A percentile compares a stretch with the other conserved stretches of the same genome.
These are phyloP conservation scores for Lichtheimia corymbifera DNA, from an alignment of 371 early-diverging fungal genomes.

Conservation along the genomic window DNA sequence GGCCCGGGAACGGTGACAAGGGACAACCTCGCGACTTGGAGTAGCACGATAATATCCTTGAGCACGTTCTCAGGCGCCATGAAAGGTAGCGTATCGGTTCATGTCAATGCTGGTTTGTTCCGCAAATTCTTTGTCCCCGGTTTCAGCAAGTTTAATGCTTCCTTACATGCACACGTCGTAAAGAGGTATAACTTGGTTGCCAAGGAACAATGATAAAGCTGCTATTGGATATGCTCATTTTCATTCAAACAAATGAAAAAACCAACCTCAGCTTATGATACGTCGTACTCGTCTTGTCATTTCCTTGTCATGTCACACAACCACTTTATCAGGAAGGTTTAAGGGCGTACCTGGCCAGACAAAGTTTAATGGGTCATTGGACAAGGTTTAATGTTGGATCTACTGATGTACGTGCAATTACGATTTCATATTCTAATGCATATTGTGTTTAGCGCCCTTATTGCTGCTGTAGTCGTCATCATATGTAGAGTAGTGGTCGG, in stretches of 20 bases:
- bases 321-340: neutral
- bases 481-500: too few relatives aligned
- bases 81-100: constrained; percentile 3
- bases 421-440: too few relatives aligned
- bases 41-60: constrained; percentile 6
- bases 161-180: neutral
- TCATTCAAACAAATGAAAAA: too few relatives aligned
- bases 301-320: constrained; percentile 6
- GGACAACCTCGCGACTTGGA: neutral
- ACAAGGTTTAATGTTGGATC: constrained; percentile 8
- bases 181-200: too few relatives aligned
- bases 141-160: neutral
- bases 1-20: too few relatives aligned
- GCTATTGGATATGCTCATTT: too few relatives aligned
- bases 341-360: neutral
- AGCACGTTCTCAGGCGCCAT: constrained; percentile 6
- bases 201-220: too few relatives aligned
- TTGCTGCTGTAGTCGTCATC: too few relatives aligned
- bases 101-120: constrained; percentile 1
- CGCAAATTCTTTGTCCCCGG: neutral
- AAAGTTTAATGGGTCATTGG: constrained; percentile 4
- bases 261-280: too few relatives aligned
- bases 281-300: constrained; percentile 2
- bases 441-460: too few relatives aligned
- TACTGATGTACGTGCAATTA: neutral